Evolutionary conservation across 768 basidiomycete species (phyloP).

Genomic region (Lentinus brumalis): DNA sequence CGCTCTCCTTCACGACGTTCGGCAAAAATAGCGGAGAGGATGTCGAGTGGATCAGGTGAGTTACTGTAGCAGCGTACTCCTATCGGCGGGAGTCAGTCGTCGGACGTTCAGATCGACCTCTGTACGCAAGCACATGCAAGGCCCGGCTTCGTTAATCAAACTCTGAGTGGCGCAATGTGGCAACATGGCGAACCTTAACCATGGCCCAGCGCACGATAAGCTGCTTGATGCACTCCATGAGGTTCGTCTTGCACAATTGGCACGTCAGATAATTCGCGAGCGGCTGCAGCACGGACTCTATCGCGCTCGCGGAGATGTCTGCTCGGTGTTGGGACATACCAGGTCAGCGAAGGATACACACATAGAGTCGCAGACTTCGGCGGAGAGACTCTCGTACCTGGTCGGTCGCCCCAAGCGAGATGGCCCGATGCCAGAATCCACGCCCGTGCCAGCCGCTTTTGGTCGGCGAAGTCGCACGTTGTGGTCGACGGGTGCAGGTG

Average conservation of each 20-base stretch:
- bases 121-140: too few species aligned
- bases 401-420: constrained; percentile 79
- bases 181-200: constrained; percentile 56
- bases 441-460: constrained; percentile 74
- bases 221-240: constrained; percentile 65
- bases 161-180: background rate
- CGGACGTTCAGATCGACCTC: too few species aligned
- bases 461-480: constrained; percentile 66
- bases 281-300: constrained; percentile 71
- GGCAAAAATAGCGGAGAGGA: too few species aligned
- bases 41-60: too few species aligned
- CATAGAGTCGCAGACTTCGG: constrained; percentile 62
- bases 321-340: background rate
- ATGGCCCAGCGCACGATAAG: constrained; percentile 75
- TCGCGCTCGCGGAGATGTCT: constrained; percentile 71
- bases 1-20: too few species aligned
- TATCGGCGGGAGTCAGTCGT: too few species aligned
- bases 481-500: constrained; percentile 67
- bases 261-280: constrained; percentile 68
- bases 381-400: constrained; percentile 50
- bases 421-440: constrained; percentile 82
- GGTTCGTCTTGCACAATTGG: constrained; percentile 59
- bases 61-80: too few species aligned
- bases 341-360: background rate
- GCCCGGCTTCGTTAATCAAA: too few species aligned